Conservation (phyloP, 169 alveolate species). For the Plasmodium fragile region DNA sequence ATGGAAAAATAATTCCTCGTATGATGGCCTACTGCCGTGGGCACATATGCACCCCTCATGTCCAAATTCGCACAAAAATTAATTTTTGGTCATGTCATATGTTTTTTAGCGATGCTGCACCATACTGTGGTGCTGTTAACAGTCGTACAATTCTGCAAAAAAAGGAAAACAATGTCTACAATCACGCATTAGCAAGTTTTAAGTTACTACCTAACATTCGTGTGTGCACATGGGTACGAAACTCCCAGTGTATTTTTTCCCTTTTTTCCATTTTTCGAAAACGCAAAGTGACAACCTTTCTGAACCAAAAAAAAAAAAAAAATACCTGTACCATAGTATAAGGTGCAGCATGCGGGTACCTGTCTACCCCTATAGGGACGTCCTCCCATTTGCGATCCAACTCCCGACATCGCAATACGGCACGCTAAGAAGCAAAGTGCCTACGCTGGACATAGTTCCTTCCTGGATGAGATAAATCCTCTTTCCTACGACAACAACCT, state of each 20-base stretch:
- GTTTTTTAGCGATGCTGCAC: not conserved
- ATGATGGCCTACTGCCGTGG: not conserved
- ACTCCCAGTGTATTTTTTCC: not conserved
- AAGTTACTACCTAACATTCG: not conserved
- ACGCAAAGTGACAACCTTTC: not conserved
- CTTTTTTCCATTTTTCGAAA: not conserved
- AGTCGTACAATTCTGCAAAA: not conserved
- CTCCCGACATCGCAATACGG: not conserved
- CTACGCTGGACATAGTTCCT: not conserved
- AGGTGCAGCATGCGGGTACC: not conserved
- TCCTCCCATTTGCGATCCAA: not conserved
- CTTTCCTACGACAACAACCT: not conserved
- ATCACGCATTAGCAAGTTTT: not conserved
- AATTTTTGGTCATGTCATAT: not conserved
- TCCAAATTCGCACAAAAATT: not conserved
- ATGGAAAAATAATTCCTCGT: not conserved
- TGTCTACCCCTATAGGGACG: not conserved
- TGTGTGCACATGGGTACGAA: not conserved
- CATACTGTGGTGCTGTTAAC: not conserved
- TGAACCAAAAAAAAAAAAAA: not conserved
- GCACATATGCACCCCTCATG: not conserved
- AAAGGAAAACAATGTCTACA: not conserved
- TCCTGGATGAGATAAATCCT: not conserved
- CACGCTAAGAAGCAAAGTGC: not conserved
- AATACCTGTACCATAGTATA: not conserved